Conservation (phyloP, 2,329 filamentous ascomycete species). For the Rugonectria rugulosa region DNA sequence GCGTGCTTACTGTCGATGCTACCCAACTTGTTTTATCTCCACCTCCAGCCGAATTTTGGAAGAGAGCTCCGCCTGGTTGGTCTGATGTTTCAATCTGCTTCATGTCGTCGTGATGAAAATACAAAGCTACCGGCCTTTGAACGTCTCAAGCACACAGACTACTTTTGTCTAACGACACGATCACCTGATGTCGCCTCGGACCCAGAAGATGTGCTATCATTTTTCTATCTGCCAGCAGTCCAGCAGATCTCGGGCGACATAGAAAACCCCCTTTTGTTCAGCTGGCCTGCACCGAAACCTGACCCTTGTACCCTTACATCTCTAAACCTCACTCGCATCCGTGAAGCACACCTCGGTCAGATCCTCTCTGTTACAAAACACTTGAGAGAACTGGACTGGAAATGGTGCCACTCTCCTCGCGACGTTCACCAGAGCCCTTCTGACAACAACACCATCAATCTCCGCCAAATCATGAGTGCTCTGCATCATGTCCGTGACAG, state of each 20-base stretch:
- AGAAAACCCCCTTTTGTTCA: neutral
- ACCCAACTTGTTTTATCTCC: neutral
- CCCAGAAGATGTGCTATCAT: neutral
- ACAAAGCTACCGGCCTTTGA: neutral
- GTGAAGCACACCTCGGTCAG: neutral
- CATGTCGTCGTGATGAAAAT: neutral
- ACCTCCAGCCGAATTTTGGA: neutral
- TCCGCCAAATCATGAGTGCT: neutral
- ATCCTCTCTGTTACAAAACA: neutral
- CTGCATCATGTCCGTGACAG: conserved; percentile 2
- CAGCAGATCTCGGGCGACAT: neutral
- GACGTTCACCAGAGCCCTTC: neutral
- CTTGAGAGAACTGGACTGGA: neutral
- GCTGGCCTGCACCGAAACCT: neutral
- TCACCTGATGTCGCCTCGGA: neutral
- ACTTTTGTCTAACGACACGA: neutral
- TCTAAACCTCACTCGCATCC: neutral
- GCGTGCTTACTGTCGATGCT: neutral
- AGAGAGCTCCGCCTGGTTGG: neutral
- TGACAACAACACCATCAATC: too few relatives aligned
- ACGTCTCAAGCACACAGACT: neutral
- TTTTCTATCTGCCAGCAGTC: conserved; percentile 9
- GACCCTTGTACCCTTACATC: conserved; percentile 2
- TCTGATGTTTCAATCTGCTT: neutral
- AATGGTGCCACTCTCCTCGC: neutral